phyloP scores from a whole-genome alignment of 2,329 filamentous ascomycete species.

The Microsporum canis region DNA sequence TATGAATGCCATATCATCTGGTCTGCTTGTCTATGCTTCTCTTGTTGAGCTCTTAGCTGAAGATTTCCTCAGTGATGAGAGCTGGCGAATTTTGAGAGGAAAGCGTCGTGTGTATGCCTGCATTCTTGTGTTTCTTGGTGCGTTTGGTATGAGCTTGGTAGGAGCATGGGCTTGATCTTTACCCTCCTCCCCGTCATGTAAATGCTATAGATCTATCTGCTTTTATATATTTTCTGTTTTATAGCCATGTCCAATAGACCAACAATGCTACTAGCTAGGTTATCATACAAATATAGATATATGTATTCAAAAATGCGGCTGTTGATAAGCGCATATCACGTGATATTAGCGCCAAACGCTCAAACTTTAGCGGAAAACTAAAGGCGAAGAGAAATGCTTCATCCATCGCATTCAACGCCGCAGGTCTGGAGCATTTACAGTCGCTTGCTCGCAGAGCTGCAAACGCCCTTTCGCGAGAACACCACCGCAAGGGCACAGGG shows the following conservation, averaged over 20 bases:
- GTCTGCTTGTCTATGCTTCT: constrained; percentile 63
- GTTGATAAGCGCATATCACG: background rate
- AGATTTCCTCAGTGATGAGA: constrained; percentile 66
- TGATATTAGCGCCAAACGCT: background rate
- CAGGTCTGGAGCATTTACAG: background rate
- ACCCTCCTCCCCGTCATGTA: background rate
- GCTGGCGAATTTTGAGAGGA: constrained; percentile 55
- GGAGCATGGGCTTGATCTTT: constrained; percentile 54
- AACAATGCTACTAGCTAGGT: background rate
- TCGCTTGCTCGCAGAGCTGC: background rate
- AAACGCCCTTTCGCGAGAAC: background rate
- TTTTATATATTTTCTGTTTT: background rate
- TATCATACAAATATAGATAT: background rate
- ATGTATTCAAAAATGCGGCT: background rate
- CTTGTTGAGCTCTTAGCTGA: constrained; percentile 68
- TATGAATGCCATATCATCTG: constrained; percentile 75
- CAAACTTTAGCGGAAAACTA: background rate
- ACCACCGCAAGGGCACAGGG: background rate
- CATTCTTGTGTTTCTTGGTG: constrained; percentile 51
- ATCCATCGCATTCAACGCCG: background rate
- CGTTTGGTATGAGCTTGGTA: constrained; percentile 58
- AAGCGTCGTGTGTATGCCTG: constrained; percentile 52
- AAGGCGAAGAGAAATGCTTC: background rate
- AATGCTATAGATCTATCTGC: background rate
- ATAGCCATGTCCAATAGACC: too few relatives aligned